Conservation (phyloP, 2,329 filamentous ascomycete species). For the Tolypocladium guangdongense region DNA sequence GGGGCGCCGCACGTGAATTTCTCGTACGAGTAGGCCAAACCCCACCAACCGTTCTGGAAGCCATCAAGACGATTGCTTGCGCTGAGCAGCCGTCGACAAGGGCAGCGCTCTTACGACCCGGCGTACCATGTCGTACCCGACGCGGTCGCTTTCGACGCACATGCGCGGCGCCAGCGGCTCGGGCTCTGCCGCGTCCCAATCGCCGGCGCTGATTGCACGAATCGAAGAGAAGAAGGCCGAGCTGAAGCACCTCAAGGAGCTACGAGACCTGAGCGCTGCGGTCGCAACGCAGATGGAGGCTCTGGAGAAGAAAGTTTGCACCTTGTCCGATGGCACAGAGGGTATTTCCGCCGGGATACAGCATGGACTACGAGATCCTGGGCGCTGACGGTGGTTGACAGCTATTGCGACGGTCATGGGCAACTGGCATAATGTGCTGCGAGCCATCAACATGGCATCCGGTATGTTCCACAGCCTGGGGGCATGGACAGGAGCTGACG, state of each 20-base stretch:
- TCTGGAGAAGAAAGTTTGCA: slow-evolving; percentile 66
- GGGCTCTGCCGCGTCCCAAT: slow-evolving; percentile 45
- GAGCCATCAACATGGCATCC: slow-evolving; percentile 79
- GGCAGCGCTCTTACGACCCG: not conserved
- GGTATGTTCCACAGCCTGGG: slow-evolving; percentile 32
- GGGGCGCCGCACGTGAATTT: slow-evolving; percentile 10
- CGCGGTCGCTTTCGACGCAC: slow-evolving; percentile 51
- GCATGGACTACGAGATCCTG: not conserved
- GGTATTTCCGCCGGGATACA: slow-evolving; percentile 32
- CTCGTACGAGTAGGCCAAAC: too few species aligned
- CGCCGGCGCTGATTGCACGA: slow-evolving; percentile 58
- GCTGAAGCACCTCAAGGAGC: slow-evolving; percentile 65
- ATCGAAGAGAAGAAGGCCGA: slow-evolving; percentile 82
- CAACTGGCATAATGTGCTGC: slow-evolving; percentile 81
- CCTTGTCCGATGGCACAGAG: slow-evolving; percentile 72
- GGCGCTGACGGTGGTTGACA: slow-evolving; percentile 25
- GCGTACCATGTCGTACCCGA: slow-evolving; percentile 42
- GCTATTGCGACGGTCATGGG: slow-evolving; percentile 75
- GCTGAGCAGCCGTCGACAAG: not conserved
- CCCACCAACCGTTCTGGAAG: slow-evolving; percentile 12
- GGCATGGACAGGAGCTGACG: not conserved
- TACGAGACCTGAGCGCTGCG: slow-evolving; percentile 68
- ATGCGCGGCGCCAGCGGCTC: slow-evolving; percentile 50
- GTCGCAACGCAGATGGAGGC: slow-evolving; percentile 75
- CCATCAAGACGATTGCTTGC: not conserved